Percentiles rank a stretch among this genome's conserved stretches.
phyloP scores from a whole-genome alignment of 768 basidiomycete genomes.

The Calocybe indica region DNA sequence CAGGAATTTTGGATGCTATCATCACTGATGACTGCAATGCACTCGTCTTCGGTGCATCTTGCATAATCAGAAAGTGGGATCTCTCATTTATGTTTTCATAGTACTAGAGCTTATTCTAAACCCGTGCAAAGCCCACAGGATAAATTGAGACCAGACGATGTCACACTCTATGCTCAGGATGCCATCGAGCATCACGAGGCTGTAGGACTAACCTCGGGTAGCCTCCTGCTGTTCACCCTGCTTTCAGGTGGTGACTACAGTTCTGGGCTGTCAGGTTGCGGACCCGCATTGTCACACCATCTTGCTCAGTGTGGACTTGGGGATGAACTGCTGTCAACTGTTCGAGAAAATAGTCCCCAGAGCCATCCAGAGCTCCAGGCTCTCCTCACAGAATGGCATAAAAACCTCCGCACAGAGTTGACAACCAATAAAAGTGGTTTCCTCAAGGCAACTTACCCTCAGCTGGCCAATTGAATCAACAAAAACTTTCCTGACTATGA shows the following conservation, averaged over 20 bases:
- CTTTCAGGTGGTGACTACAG: background rate
- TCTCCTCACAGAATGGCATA: constrained; percentile 62
- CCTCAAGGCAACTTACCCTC: constrained; percentile 56
- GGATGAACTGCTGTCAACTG: background rate
- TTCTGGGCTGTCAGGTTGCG: background rate
- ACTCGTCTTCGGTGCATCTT: constrained; percentile 39
- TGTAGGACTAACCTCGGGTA: background rate
- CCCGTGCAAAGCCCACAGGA: constrained; percentile 1
- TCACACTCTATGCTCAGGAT: constrained; percentile 8
- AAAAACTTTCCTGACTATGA: constrained; percentile 68
- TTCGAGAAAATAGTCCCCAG: background rate
- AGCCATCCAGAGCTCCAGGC: constrained; percentile 25
- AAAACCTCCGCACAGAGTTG: constrained; percentile 58
- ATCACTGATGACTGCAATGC: constrained; percentile 45
- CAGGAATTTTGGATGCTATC: constrained; percentile 39
- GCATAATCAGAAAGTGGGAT: constrained; percentile 32
- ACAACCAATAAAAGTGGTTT: constrained; percentile 60
- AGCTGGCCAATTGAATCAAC: constrained; percentile 59
- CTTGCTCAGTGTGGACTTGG: background rate
- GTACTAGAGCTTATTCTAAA: constrained; percentile 1
- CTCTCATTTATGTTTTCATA: background rate
- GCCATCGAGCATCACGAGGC: background rate
- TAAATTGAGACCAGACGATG: background rate
- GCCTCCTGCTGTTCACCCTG: background rate
- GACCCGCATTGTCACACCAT: background rate